Evolutionary conservation across 768 basidiomycete genomes (phyloP), one percentile per base, ranked within the genome.

Genomic region (Tubosaeta brunneosetosa): DNA sequence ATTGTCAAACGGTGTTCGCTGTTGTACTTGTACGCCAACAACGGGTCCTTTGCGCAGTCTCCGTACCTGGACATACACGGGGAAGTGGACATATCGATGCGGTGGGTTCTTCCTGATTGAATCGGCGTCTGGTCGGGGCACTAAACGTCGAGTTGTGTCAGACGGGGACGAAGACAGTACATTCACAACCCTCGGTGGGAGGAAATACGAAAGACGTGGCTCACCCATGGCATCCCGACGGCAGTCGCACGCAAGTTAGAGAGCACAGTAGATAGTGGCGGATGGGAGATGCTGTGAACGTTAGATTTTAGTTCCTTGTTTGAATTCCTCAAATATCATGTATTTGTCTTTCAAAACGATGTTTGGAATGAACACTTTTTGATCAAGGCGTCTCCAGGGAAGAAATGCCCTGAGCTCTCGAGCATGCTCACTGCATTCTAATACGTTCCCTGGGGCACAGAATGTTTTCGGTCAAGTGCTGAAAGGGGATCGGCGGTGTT

Each of bases 21-120:
- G 52, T 66, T 98, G 13, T 97, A 90, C 67, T 77, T 97, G 16
- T 94, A 92, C 63, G 86, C 86, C 29, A 85, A 83, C 55, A 91
- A 86, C 46, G 97, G 95, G n/a, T 83, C 90, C 3, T 97, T 94
- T 69, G 78, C 80, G 1, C 80, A 83, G 13, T 88, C 94, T 29
- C 94, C 95, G 0, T 98, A 97, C 62, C 78, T 98, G 37, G 97
- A 99, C 61, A 81, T 82, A 1, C 97, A 98, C 55, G 97, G 95
- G 1, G 97, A 98, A 62, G 80, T 92, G 2, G 95, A 98, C 66
- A 75, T 90, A 12, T 88, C 87, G 3, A 91, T 95, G 86, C 84
- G 91, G 94, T 92, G 60, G 51, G 77, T 64, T 31, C 10, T 4
- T 9, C 43, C 42, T 22, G 22, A 22, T 22, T 22, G 22, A 22